These are phyloP conservation scores for Dichotomocladium elegans DNA, from an alignment of 371 early-diverging fungal genomes.

Conservation along the genomic window DNA sequence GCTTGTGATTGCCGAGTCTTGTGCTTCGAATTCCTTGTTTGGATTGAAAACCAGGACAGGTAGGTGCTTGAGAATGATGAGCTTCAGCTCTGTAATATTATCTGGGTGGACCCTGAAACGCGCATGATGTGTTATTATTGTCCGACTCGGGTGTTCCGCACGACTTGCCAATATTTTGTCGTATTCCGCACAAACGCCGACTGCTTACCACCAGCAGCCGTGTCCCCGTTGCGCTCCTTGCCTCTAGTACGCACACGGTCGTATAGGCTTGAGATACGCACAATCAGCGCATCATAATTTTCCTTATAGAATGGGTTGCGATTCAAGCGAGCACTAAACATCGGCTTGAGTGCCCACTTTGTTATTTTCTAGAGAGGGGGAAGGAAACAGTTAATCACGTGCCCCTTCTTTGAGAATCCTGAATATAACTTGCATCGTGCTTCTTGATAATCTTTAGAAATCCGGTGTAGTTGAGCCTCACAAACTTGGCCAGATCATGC, in stretches of 20 bases:
- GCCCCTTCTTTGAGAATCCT: background rate
- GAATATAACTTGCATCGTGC: slow-evolving; percentile 73
- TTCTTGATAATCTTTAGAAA: slow-evolving; percentile 98
- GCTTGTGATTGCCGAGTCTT: slow-evolving; percentile 93
- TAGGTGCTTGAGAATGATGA: slow-evolving; percentile 90
- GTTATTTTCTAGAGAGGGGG: slow-evolving; percentile 70
- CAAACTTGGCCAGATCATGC: slow-evolving; percentile 93
- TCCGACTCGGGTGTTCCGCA: too few species aligned
- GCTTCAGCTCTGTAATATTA: slow-evolving; percentile 96
- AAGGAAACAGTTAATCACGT: background rate
- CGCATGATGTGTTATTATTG: background rate
- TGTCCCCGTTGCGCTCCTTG: slow-evolving; percentile 56
- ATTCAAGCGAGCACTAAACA: slow-evolving; percentile 86
- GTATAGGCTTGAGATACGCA: slow-evolving; percentile 88
- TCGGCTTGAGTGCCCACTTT: slow-evolving; percentile 78
- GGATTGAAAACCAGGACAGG: slow-evolving; percentile 95
- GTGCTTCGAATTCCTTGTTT: slow-evolving; percentile 67
- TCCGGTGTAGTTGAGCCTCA: slow-evolving; percentile 94
- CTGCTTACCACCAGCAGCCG: slow-evolving; percentile 50
- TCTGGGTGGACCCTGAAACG: slow-evolving; percentile 91
- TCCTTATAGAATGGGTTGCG: slow-evolving; percentile 89
- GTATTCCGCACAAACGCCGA: slow-evolving; percentile 84
- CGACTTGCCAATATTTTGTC: slow-evolving; percentile 88
- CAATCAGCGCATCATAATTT: slow-evolving; percentile 86
- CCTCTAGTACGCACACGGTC: slow-evolving; percentile 87